Conservation (phyloP, 495 filamentous ascomycete species). For the Trypethelium eluteriae region DNA sequence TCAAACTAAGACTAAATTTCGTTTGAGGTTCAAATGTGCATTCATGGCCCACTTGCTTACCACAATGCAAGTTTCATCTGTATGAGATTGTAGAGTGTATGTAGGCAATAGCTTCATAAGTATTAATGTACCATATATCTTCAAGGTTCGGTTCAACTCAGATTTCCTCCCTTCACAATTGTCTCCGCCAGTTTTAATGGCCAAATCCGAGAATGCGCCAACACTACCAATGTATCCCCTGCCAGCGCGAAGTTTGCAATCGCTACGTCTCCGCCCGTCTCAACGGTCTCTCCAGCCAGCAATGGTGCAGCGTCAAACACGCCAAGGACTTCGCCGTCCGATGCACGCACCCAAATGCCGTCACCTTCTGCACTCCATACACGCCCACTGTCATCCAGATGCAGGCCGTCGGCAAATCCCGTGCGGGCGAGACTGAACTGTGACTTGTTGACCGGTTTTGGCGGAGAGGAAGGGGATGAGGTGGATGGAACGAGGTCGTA, state of each 20-base stretch:
- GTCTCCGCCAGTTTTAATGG: background rate
- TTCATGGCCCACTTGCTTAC: too few relatives aligned
- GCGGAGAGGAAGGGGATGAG: background rate
- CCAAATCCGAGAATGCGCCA: constrained; percentile 2
- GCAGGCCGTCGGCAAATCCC: constrained; percentile 4
- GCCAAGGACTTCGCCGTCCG: background rate
- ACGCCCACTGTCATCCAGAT: constrained; percentile 6
- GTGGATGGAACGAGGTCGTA: constrained; percentile 8
- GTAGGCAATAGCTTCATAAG: too few relatives aligned
- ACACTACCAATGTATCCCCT: constrained; percentile 11
- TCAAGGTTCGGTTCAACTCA: background rate
- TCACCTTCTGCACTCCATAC: constrained; percentile 13
- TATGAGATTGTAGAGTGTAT: too few relatives aligned
- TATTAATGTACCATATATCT: background rate
- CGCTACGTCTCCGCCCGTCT: background rate
- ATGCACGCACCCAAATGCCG: constrained; percentile 11
- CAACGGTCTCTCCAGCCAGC: background rate
- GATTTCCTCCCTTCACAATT: background rate
- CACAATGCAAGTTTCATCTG: too few relatives aligned
- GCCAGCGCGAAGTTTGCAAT: constrained; percentile 13
- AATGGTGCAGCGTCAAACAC: background rate
- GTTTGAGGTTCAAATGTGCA: too few relatives aligned
- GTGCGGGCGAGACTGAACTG: constrained; percentile 6
- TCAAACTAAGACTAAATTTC: too few relatives aligned
- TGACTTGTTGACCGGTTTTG: constrained; percentile 6